Evolutionary conservation across 495 filamentous ascomycete genomes (phyloP).

Genomic region (Immersiella caudata): DNA sequence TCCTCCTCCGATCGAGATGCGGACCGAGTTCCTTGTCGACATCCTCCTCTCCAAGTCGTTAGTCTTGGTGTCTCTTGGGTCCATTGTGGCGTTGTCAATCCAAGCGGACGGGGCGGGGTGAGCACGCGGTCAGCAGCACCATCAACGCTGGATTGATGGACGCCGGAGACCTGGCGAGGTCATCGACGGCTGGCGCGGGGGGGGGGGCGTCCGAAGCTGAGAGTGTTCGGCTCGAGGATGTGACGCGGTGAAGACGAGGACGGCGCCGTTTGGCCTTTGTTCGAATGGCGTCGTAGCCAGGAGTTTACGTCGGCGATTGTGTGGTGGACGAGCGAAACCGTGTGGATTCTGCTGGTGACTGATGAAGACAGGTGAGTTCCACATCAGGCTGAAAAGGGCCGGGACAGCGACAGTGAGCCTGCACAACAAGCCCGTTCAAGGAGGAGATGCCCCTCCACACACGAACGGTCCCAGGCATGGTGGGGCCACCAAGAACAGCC

Average conservation of each 20-base stretch:
- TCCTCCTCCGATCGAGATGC: constrained; percentile 31
- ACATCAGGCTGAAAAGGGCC: constrained; percentile 25
- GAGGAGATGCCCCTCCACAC: constrained; percentile 7
- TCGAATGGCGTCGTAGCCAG: neutral
- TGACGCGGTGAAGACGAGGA: neutral
- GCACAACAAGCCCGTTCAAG: neutral
- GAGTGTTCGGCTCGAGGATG: neutral
- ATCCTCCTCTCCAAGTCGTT: constrained; percentile 40
- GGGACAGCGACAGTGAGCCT: constrained; percentile 12
- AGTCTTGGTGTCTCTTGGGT: constrained; percentile 35
- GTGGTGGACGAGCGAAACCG: constrained; percentile 11
- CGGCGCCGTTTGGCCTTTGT: constrained; percentile 3
- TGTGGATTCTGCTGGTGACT: constrained; percentile 8
- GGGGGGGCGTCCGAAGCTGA: neutral
- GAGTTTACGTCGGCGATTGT: neutral
- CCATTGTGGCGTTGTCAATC: constrained; percentile 38
- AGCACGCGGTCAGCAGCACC: constrained; percentile 28
- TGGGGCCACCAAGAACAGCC: constrained; percentile 31
- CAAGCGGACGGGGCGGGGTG: constrained; percentile 22
- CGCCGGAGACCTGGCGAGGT: constrained; percentile 28
- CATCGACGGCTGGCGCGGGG: constrained; percentile 24
- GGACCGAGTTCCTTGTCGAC: constrained; percentile 41
- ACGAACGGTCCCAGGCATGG: constrained; percentile 3
- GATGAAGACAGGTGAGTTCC: constrained; percentile 8
- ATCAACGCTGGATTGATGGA: constrained; percentile 33